Base-by-base conservation (phyloP, 2,329 filamentous ascomycete genomes). In the Alternaria hordeiaustralica region DNA sequence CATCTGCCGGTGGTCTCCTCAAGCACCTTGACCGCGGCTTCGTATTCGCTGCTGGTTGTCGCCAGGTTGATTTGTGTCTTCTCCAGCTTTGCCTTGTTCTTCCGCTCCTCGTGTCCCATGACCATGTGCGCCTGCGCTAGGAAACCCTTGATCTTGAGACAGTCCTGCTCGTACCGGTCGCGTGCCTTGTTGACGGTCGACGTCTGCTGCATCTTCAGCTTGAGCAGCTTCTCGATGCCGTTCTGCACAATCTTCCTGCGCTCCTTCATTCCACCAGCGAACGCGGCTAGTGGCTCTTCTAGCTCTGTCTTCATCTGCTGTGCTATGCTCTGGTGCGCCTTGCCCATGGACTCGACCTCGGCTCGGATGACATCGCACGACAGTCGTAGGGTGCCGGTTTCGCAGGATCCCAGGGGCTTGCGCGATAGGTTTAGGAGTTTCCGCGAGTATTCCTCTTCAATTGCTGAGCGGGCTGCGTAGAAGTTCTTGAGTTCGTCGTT, bases 71-170 rank as follows among this genome's bases (percentile, higher is more conserved):
- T 96, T 79, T 99, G 96, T 2, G 96, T 98, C 87, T 99, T 99
- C 81, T 99, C 96, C 46, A 99, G 87, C 82, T 97, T 98, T 21
- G 95, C 94, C 83, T 99, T 99, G 81, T 99, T 99, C 83, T 97
- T 97, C 26, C 96, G 89, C 83, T 99, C 96, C 79, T 99, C 96
- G 74, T 99, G 96, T 13, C 96, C 96, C 96, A 99, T 99, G 61
- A 99, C 96, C 96, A 99, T 99, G 79, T 99, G 96, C 10, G 96
- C 96, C 81, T 99, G 96, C 5, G 96, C 96, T 5, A 99, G 88
- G 77, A 99, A 99, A 43, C 96, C 96, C 82, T 99, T 99, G 80
- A 99, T 98, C 79, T 97, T 96, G 47, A 99, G 86, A 78, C 95
- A 98, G 73, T 99, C 96, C 80, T 99, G 95, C 81, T 99, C 96